phyloP scores from a whole-genome alignment of 441 rosid species.

The Sinapis alba region DNA sequence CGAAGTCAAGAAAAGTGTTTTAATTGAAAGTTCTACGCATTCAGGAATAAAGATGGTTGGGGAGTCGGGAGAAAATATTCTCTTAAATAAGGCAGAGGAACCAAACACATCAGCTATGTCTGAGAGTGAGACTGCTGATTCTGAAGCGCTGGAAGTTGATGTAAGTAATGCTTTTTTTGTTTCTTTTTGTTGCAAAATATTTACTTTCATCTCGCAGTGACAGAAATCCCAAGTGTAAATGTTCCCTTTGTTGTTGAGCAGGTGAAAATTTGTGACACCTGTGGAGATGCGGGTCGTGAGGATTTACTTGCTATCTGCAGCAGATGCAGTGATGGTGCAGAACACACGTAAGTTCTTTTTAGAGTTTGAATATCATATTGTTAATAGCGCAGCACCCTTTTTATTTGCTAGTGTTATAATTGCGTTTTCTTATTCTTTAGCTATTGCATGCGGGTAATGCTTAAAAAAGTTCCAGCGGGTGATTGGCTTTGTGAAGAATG shows the following conservation, averaged over 20 bases:
- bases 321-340: slow-evolving; percentile 98
- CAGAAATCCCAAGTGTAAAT: slow-evolving; percentile 25
- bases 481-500: slow-evolving; percentile 99
- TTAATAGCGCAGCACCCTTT: slow-evolving; percentile 12
- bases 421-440: slow-evolving; percentile 46
- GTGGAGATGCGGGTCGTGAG: slow-evolving; percentile 99
- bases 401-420: slow-evolving; percentile 16
- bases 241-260: slow-evolving; percentile 47
- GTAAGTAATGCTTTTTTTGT: slow-evolving; percentile 52
- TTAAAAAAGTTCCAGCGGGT: slow-evolving; percentile 78
- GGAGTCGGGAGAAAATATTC: slow-evolving; percentile 43
- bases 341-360: slow-evolving; percentile 78
- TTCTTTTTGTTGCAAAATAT: neutral
- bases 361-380: slow-evolving; percentile 4
- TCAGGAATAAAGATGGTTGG: slow-evolving; percentile 44
- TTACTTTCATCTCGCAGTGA: slow-evolving; percentile 8
- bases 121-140: slow-evolving; percentile 69
- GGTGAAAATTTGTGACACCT: slow-evolving; percentile 99
- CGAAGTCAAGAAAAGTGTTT: slow-evolving; percentile 34
- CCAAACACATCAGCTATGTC: slow-evolving; percentile 47
- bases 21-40: slow-evolving; percentile 39
- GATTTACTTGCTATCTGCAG: slow-evolving; percentile 95
- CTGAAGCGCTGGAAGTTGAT: slow-evolving; percentile 85
- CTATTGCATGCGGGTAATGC: slow-evolving; percentile 97
- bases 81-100: slow-evolving; percentile 45